Conservation (phyloP, 2,329 filamentous ascomycete species). For the Hansfordia pulvinata region DNA sequence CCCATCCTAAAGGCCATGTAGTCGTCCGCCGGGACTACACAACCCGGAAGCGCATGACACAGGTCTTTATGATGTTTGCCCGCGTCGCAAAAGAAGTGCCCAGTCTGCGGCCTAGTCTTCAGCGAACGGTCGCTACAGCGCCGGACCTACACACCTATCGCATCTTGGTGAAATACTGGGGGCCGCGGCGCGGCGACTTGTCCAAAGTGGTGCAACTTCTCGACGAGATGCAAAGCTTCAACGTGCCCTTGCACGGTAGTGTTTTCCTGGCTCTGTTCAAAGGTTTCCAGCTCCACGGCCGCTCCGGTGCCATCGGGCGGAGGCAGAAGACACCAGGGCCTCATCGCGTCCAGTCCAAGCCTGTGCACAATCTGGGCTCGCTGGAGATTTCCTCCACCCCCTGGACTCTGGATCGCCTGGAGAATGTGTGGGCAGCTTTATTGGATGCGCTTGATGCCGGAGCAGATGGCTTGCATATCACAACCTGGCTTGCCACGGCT, state of each 20-base stretch:
- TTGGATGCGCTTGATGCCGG: conserved; percentile 36
- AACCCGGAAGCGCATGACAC: conserved; percentile 34
- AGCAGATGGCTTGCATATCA: conserved; percentile 33
- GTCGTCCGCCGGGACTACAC: conserved; percentile 31
- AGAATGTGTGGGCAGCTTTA: conserved; percentile 53
- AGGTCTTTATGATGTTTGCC: conserved; percentile 43
- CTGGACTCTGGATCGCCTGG: conserved; percentile 62
- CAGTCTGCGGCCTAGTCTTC: conserved; percentile 36
- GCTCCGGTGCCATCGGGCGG: no score
- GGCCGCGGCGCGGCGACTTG: conserved; percentile 55
- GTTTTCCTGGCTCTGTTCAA: conserved; percentile 74
- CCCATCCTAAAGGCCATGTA: conserved; percentile 26
- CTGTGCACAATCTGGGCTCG: no score
- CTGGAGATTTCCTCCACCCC: conserved; percentile 46
- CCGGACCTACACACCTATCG: conserved; percentile 72
- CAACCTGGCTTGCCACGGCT: conserved; percentile 48
- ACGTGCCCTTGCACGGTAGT: conserved; percentile 56
- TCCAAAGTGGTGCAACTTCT: conserved; percentile 57
- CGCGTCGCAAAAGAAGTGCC: conserved; percentile 40
- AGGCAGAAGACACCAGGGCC: no score
- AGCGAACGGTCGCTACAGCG: conserved; percentile 49
- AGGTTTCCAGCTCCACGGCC: conserved; percentile 66
- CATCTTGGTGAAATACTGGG: conserved; percentile 65
- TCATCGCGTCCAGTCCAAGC: no score
- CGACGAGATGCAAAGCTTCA: conserved; percentile 63